Conservation (phyloP, 495 filamentous ascomycete genomes). For the Peziza echinospora region DNA sequence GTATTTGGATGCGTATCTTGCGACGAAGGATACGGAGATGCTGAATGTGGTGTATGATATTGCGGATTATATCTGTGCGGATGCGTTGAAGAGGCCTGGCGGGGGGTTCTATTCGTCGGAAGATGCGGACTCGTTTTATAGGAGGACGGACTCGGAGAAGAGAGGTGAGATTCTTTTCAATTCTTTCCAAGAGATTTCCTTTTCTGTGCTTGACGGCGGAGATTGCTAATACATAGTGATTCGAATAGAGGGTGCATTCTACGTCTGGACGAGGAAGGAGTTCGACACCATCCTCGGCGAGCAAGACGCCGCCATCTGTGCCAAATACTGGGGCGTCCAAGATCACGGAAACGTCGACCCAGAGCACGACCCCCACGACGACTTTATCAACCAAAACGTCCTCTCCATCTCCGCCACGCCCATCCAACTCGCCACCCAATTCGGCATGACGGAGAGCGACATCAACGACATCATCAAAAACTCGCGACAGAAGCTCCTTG, state of each 20-base stretch:
- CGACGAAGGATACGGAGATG: conserved; percentile 46
- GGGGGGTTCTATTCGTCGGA: conserved; percentile 81
- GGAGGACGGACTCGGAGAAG: conserved; percentile 56
- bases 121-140: conserved; percentile 73
- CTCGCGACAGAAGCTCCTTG: conserved; percentile 46
- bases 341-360: conserved; percentile 73
- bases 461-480: conserved; percentile 46
- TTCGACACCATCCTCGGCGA: conserved; percentile 55
- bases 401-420: conserved; percentile 38
- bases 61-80: conserved; percentile 54
- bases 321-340: conserved; percentile 69
- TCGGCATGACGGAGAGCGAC: conserved; percentile 53
- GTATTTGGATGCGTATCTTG: conserved; percentile 72
- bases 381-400: conserved; percentile 67
- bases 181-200: not conserved
- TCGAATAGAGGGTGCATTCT: conserved; percentile 61
- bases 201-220: no score
- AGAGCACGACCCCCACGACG: conserved; percentile 71
- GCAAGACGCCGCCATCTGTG: conserved; percentile 49
- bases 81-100: conserved; percentile 38
- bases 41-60: conserved; percentile 65
- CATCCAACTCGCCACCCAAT: conserved; percentile 48
- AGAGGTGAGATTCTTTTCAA: conserved; percentile 21
- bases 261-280: conserved; percentile 82
- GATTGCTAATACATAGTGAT: not conserved